These are phyloP conservation scores for Coemansia sp. DNA, from an alignment of 192 early-diverging fungal genomes.

Conservation along the genomic window DNA sequence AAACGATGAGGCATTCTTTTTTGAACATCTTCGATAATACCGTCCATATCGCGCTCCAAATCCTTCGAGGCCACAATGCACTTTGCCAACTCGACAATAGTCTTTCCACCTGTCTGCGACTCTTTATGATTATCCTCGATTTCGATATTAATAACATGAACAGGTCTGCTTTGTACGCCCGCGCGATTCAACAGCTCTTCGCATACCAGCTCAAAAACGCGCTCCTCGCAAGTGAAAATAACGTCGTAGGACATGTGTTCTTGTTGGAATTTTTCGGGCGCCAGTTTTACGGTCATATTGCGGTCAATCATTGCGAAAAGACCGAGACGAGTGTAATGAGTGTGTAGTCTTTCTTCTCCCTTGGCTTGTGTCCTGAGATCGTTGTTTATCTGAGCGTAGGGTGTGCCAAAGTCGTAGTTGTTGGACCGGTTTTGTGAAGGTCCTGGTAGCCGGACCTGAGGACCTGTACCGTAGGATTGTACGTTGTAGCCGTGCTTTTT, in stretches of 20 bases:
- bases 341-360: slow-evolving; percentile 23
- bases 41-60: slow-evolving; percentile 83
- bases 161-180: slow-evolving; percentile 63
- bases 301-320: slow-evolving; percentile 89
- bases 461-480: slow-evolving; percentile 88
- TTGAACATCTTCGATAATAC: slow-evolving; percentile 74
- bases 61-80: slow-evolving; percentile 59
- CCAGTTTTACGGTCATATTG: slow-evolving; percentile 87
- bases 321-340: slow-evolving; percentile 77
- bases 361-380: slow-evolving; percentile 74
- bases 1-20: slow-evolving; percentile 59
- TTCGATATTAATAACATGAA: slow-evolving; percentile 95
- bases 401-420: slow-evolving; percentile 89
- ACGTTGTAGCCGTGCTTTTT: slow-evolving; percentile 75
- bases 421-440: slow-evolving; percentile 85
- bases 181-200: slow-evolving; percentile 82
- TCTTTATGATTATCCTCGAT: slow-evolving; percentile 95
- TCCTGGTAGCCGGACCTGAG: slow-evolving; percentile 85
- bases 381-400: slow-evolving; percentile 85
- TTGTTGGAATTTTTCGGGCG: slow-evolving; percentile 88
- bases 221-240: slow-evolving; percentile 95
- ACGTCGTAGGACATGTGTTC: slow-evolving; percentile 76
- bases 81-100: slow-evolving; percentile 78
- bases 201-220: slow-evolving; percentile 89
- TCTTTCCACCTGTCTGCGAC: slow-evolving; percentile 77